Conservation (phyloP, 78 protist species). For the Polysphondylium violaceum region DNA sequence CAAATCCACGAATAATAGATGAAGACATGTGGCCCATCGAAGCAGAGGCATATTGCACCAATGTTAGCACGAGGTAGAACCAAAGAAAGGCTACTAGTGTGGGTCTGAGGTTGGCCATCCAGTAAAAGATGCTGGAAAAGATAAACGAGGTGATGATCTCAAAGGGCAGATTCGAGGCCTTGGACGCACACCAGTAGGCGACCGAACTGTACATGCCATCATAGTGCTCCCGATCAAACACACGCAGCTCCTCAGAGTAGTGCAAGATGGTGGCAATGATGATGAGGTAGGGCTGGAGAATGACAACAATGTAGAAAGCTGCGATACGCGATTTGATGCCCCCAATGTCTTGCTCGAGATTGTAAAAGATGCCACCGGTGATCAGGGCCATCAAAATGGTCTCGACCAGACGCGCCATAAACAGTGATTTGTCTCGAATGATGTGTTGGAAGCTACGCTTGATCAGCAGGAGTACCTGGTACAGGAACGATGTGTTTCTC, state of each 20-base stretch:
- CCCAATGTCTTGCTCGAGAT: background rate
- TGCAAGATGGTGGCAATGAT: constrained; percentile 44
- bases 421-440: constrained; percentile 5
- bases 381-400: constrained; percentile 19
- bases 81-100: background rate
- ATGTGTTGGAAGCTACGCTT: background rate
- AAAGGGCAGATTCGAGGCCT: constrained; percentile 9
- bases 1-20: constrained; percentile 4
- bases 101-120: constrained; percentile 26
- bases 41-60: constrained; percentile 31
- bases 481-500: background rate
- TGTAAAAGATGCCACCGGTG: constrained; percentile 29
- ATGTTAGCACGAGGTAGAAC: background rate
- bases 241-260: constrained; percentile 7
- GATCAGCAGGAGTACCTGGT: background rate
- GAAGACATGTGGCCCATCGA: constrained; percentile 19
- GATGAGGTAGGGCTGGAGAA: constrained; percentile 23
- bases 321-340: constrained; percentile 32
- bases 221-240: constrained; percentile 42
- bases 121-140: constrained; percentile 14
- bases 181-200: constrained; percentile 28
- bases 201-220: constrained; percentile 23
- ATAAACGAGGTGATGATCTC: constrained; percentile 19
- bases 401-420: constrained; percentile 10
- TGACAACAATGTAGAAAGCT: constrained; percentile 6